phyloP scores from a whole-genome alignment of 2,329 filamentous ascomycete genomes.

The Claviceps cyperi region DNA sequence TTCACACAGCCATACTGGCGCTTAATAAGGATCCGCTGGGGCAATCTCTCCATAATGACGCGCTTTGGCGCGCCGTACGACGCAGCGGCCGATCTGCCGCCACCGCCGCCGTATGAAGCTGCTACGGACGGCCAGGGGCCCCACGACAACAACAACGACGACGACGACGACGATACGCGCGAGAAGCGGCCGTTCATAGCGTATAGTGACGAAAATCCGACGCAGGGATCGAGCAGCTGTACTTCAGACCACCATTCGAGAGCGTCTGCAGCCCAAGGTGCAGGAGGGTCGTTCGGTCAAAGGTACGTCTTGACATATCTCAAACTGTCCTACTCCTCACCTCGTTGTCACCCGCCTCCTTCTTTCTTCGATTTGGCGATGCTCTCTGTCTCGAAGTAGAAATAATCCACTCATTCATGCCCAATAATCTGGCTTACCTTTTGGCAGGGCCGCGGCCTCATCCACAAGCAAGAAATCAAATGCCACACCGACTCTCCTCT shows the following conservation, averaged over 20 bases:
- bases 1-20: too few relatives aligned
- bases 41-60: not conserved
- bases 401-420: not conserved
- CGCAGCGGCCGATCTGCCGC: not conserved
- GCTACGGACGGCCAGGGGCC: not conserved
- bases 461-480: not conserved
- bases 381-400: not conserved
- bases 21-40: not conserved
- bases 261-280: not conserved
- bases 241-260: not conserved
- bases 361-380: not conserved
- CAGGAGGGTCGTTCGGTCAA: not conserved
- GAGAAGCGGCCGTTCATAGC: not conserved
- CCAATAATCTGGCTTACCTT: too few relatives aligned
- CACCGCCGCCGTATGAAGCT: conserved; percentile 1
- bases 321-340: not conserved
- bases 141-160: not conserved
- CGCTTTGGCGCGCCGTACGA: not conserved
- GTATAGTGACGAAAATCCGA: not conserved
- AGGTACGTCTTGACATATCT: not conserved
- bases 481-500: not conserved
- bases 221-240: not conserved
- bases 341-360: not conserved
- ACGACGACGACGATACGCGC: not conserved
- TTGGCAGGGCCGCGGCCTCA: not conserved